A percentile compares a stretch with the other conserved stretches of the same genome.
Evolutionary conservation across 805 yeast species (phyloP).

Genomic region (Saccharomycopsis selenospora): DNA sequence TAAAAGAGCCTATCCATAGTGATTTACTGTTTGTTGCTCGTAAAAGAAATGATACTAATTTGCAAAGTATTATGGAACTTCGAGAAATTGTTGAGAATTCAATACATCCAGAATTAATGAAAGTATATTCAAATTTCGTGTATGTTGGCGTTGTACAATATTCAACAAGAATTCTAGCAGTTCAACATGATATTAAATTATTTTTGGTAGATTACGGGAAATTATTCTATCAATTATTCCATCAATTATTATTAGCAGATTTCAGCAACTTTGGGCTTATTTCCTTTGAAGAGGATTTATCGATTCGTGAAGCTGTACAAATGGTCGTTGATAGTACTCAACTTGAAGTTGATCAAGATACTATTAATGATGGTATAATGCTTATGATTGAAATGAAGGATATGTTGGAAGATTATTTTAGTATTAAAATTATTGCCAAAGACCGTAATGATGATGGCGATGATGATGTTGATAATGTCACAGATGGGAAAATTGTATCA

Average conservation of each 20-base stretch:
- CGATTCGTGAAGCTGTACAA: slow-evolving; percentile 33
- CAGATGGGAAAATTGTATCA: slow-evolving; percentile 34
- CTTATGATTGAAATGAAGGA: slow-evolving; percentile 45
- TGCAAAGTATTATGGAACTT: slow-evolving; percentile 54
- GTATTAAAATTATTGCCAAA: slow-evolving; percentile 38
- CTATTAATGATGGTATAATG: slow-evolving; percentile 21
- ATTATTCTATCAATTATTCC: slow-evolving; percentile 60
- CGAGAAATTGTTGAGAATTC: slow-evolving; percentile 40
- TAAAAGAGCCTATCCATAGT: not conserved
- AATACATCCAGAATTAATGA: slow-evolving; percentile 50
- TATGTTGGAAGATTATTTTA: slow-evolving; percentile 80
- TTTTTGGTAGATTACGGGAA: slow-evolving; percentile 77
- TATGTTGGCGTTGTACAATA: slow-evolving; percentile 82
- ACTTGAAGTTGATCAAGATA: slow-evolving; percentile 6
- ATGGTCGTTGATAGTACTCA: slow-evolving; percentile 29
- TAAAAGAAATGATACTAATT: slow-evolving; percentile 36
- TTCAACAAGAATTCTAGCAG: slow-evolving; percentile 60
- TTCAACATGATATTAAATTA: slow-evolving; percentile 75
- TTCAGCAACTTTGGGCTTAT: slow-evolving; percentile 76
- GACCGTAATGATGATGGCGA: too few relatives aligned
- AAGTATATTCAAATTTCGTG: slow-evolving; percentile 59
- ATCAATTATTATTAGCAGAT: slow-evolving; percentile 70
- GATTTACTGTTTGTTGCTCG: slow-evolving; percentile 20
- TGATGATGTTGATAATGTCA: slow-evolving; percentile 28
- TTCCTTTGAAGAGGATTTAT: slow-evolving; percentile 31